Evolutionary conservation across 768 basidiomycete species (phyloP), one percentile per base, ranked within the genome.

Genomic region (Pholiota molesta): DNA sequence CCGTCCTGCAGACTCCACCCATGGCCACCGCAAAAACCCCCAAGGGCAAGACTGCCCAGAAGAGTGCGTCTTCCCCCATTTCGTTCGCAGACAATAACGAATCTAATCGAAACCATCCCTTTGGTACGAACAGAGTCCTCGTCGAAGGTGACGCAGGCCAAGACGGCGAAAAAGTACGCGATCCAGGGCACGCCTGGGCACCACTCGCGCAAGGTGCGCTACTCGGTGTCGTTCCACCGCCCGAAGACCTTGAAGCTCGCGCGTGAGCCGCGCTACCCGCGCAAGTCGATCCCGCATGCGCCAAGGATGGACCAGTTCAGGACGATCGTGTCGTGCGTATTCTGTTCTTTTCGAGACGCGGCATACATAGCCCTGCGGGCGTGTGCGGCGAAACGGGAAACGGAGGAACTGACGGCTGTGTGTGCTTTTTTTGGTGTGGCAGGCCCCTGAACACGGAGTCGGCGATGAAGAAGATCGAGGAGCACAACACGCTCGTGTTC

Each of bases 401-500:
- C 31, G n/a, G 52, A n/a, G 52, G 19, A 35, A 49, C 28, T 52
- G 6, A 42, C 55, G 28, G 35, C 35, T 11, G 35, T 37, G 35
- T 37, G 6, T 35, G 35, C 2, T 14, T 37, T 37, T 37, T 37
- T 37, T 37, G 35, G 35, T 37, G 35, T 13, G 10, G 16, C 60
- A 92, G 90, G 55, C 93, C 93, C 17, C 76, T 95, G 76, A 97
- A 95, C 88, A 97, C 95, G 16, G 96, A 99, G 78, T 90, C 88
- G 13, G 96, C 97, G 65, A 98, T 99, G 97, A 97, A 98, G 87
- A 97, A 99, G 87, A 99, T 99, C 61, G 97, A 99, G 85, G 97
- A 98, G 78, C 90, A 98, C 85, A 99, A 99, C 80, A 99, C 97
- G 33, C 87, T 99, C 61, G 97, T 99, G 62, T 99, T 99, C 84